Percentiles rank a stretch among this genome's conserved stretches.
Evolutionary conservation across 2,329 filamentous ascomycete species (phyloP).

Genomic region (Tolypocladium guangdongense): DNA sequence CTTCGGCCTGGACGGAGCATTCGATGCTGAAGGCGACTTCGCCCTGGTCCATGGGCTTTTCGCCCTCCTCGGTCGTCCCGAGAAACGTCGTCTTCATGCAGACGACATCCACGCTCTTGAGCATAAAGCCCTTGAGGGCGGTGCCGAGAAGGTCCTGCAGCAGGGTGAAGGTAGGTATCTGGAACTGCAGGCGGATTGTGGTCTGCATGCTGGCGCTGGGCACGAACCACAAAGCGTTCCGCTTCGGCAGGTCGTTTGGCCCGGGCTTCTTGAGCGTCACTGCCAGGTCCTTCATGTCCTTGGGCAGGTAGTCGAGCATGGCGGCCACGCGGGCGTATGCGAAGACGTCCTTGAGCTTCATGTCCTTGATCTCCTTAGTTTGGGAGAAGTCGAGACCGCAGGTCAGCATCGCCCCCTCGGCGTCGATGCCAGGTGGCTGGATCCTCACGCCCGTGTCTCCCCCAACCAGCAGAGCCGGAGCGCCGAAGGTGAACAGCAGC

Average conservation of each 20-base stretch:
- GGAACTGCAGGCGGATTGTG: constrained; percentile 1
- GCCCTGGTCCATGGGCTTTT: not conserved
- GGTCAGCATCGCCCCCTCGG: not conserved
- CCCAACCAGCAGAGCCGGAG: not conserved
- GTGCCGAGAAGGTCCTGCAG: constrained; percentile 1
- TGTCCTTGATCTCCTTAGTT: not conserved
- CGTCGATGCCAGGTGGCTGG: not conserved
- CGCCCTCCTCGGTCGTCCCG: not conserved
- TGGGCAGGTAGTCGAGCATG: not conserved
- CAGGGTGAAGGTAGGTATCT: not conserved
- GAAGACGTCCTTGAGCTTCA: constrained; percentile 1
- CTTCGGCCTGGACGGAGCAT: not conserved
- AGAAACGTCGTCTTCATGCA: constrained; percentile 2
- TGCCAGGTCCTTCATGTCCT: not conserved
- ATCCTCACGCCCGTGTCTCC: not conserved
- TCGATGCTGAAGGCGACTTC: not conserved
- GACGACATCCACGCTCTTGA: constrained; percentile 2
- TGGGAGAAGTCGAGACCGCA: constrained; percentile 2
- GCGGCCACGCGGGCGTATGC: not conserved
- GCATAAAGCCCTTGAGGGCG: not conserved
- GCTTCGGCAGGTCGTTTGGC: not conserved
- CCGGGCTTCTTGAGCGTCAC: not conserved
- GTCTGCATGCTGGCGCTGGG: not conserved
- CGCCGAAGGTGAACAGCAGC: constrained; percentile 3
- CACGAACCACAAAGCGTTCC: constrained; percentile 4